Evolutionary conservation across 352 stramenopile species (phyloP), one percentile per base, ranked within the genome.

Genomic region (Phytopythium mirpurense): DNA sequence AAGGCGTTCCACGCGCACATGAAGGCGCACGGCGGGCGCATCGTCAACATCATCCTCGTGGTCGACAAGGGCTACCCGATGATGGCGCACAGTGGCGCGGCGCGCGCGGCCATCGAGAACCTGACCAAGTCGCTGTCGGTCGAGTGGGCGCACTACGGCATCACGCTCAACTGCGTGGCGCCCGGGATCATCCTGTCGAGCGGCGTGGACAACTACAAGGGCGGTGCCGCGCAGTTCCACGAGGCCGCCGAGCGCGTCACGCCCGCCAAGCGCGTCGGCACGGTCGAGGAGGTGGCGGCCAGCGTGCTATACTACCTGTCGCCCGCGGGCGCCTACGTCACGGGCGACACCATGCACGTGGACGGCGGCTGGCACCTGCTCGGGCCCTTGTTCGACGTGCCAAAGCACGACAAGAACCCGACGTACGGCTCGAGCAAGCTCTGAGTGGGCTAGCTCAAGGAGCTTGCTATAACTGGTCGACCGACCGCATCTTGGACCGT

Each of bases 11-110:
- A 96, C 36, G 72, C 93, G 49, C 97, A 88, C 61, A 97, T 98
- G 90, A 83, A 98, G 47, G 59, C 97, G n/a, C 64, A 90, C 63
- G 92, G 93, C 37, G 91, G 91, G 18, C 89, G 78, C 41, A 97
- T 98, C 56, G 93, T 98, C 26, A 98, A 97, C 72, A 98, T 98
- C 60, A 97, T 96, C 21, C 70, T 98, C 10, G 89, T 93, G 32
- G 96, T 97, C 71, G 74, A 91, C 40, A 98, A 97, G 59, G 95
- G 95, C 9, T 97, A 97, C 66, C 92, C 92, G 7, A 55, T 85
- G 26, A 97, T 98, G 82, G 83, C 80, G 16, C 93, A 98, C 70
- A 88, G 76, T 42, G 79, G 82, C n/a, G 90, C 92, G 7, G 89
- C 92, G 41, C 78, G 94, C 43, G 93, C 91, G 23, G 94, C 81